Percentiles rank a stretch among this genome's conserved stretches.
These are phyloP conservation scores for Eimeria falciformis DNA, from an alignment of 169 alveolate genomes.

Conservation along the genomic window DNA sequence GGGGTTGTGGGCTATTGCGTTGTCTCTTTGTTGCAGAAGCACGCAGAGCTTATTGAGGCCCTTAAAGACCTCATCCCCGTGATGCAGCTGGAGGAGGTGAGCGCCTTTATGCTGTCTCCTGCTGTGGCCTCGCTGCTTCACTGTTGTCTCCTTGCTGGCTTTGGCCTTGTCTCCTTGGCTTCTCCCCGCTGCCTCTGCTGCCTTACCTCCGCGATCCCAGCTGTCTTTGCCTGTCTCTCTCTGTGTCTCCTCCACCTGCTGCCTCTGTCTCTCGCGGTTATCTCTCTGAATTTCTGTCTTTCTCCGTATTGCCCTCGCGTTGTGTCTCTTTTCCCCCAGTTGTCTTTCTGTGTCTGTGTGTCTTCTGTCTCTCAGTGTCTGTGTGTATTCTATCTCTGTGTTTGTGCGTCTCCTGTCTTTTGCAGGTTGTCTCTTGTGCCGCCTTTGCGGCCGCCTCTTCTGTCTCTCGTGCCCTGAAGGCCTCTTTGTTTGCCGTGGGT, in stretches of 20 bases:
- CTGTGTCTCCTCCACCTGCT: not conserved
- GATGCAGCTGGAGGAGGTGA: too few relatives aligned
- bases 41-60: not conserved
- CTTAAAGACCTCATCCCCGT: too few relatives aligned
- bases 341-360: not conserved
- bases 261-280: not conserved
- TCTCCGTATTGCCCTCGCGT: not conserved
- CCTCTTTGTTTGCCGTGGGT: not conserved
- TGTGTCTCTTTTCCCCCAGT: not conserved
- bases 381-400: not conserved
- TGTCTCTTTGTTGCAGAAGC: not conserved
- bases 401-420: too few relatives aligned
- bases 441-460: constrained; percentile 63
- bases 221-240: not conserved
- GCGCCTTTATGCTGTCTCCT: too few relatives aligned
- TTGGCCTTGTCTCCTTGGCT: not conserved
- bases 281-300: not conserved
- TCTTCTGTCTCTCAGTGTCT: not conserved
- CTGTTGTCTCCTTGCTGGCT: not conserved
- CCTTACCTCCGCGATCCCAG: not conserved
- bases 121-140: not conserved
- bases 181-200: not conserved
- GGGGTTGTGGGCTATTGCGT: too few relatives aligned
- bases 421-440: constrained; percentile 30
- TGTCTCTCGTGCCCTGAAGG: constrained; percentile 38